Conservation (phyloP, 2,329 filamentous ascomycete genomes). For the Ophiosphaerella herpotricha region DNA sequence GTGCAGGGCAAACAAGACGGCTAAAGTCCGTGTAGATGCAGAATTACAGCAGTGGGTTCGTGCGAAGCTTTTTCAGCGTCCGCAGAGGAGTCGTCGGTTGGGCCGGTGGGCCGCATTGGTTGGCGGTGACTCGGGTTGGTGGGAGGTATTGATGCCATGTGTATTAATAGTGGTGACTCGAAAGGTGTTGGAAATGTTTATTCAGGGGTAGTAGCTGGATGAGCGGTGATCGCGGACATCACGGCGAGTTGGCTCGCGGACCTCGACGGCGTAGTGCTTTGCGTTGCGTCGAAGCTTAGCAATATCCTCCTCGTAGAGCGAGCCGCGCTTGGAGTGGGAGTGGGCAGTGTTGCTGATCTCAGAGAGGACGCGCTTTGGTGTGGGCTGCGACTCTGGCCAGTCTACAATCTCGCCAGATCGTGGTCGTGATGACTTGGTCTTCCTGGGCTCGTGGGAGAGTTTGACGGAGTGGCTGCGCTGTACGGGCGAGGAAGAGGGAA, state of each 20-base stretch:
- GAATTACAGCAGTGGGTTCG: slow-evolving; percentile 17
- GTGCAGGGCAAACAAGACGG: slow-evolving; percentile 15
- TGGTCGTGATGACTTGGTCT: slow-evolving; percentile 35
- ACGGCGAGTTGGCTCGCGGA: slow-evolving; percentile 46
- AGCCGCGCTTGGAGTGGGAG: slow-evolving; percentile 45
- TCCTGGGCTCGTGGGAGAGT: slow-evolving; percentile 37
- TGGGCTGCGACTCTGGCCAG: slow-evolving; percentile 33
- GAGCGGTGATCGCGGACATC: slow-evolving; percentile 44
- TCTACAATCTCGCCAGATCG: slow-evolving; percentile 45
- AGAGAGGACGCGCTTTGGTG: slow-evolving; percentile 25
- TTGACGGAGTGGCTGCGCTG: slow-evolving; percentile 38
- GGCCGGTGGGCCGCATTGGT: slow-evolving; percentile 1
- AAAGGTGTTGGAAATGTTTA: slow-evolving; percentile 12
- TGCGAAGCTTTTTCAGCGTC: slow-evolving; percentile 30
- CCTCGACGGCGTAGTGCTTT: slow-evolving; percentile 47
- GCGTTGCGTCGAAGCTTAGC: slow-evolving; percentile 42
- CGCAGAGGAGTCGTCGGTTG: slow-evolving; percentile 14
- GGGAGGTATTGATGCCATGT: slow-evolving; percentile 9
- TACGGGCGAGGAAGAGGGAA: slow-evolving; percentile 24
- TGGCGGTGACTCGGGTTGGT: slow-evolving; percentile 9
- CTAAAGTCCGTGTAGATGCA: slow-evolving; percentile 20
- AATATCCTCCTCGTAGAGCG: slow-evolving; percentile 48
- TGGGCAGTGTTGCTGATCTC: slow-evolving; percentile 38
- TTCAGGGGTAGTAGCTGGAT: slow-evolving; percentile 48
- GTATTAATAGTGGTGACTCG: slow-evolving; percentile 10